Percentiles rank a stretch among this genome's conserved stretches.
Evolutionary conservation across 2,329 filamentous ascomycete species (phyloP).

Genomic region (Aspergillus novoparasiticus): DNA sequence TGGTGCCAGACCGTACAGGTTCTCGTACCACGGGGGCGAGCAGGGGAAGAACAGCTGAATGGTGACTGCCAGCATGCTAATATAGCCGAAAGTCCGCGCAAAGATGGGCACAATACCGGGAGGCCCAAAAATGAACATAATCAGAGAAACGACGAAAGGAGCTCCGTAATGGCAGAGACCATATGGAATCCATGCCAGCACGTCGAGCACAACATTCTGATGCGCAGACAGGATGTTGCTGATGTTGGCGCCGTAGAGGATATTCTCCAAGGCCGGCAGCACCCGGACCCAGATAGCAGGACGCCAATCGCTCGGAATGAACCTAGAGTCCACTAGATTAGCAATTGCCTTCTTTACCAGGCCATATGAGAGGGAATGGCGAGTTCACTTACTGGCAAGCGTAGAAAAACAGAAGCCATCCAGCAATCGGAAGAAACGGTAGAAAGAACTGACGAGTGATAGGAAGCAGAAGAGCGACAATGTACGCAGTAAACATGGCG

Average conservation of each 20-base stretch:
- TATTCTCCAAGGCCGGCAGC: constrained; percentile 90
- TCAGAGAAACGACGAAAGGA: constrained; percentile 73
- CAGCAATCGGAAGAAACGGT: constrained; percentile 80
- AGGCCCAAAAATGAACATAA: constrained; percentile 87
- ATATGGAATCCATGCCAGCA: constrained; percentile 92
- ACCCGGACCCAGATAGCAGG: constrained; percentile 96
- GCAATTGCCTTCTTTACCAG: constrained; percentile 7
- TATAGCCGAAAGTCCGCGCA: constrained; percentile 85
- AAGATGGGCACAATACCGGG: constrained; percentile 84
- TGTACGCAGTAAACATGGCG: constrained; percentile 66
- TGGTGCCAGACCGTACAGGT: constrained; percentile 83
- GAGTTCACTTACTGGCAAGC: constrained; percentile 75
- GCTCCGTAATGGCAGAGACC: constrained; percentile 87
- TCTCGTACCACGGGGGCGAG: constrained; percentile 96
- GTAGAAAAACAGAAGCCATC: constrained; percentile 90
- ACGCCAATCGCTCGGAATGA: constrained; percentile 84
- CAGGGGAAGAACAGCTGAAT: constrained; percentile 92
- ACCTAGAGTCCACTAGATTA: constrained; percentile 57
- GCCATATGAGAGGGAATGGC: not conserved
- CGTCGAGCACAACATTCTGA: constrained; percentile 78
- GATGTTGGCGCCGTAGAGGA: constrained; percentile 91
- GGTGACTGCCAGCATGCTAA: constrained; percentile 83
- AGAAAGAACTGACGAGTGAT: constrained; percentile 89
- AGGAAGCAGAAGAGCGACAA: constrained; percentile 75
- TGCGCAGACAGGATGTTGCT: constrained; percentile 94